Evolutionary conservation across 2,329 filamentous ascomycete species (phyloP).

Genomic region (Epichloe amarillans): DNA sequence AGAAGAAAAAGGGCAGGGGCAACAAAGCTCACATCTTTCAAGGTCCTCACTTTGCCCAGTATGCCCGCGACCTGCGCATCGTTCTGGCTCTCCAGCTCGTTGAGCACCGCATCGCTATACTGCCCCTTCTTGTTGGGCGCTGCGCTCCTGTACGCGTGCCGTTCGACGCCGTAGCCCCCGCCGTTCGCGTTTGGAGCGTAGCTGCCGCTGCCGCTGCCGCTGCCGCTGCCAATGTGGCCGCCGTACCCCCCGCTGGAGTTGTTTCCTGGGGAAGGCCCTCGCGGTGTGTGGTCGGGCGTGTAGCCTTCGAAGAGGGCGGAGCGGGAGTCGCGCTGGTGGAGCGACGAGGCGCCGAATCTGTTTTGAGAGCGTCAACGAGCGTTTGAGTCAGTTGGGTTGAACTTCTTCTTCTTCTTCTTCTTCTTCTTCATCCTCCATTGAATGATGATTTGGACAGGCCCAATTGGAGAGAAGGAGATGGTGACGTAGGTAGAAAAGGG

Average conservation of each 20-base stretch:
- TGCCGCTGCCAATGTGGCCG: constrained; percentile 4
- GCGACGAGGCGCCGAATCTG: constrained; percentile 54
- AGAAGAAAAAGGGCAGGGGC: not conserved
- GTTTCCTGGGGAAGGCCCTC: constrained; percentile 20
- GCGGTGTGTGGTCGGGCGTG: constrained; percentile 31
- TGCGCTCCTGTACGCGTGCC: constrained; percentile 44
- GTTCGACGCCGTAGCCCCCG: constrained; percentile 13
- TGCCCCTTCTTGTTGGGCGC: constrained; percentile 73
- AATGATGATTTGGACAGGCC: not conserved
- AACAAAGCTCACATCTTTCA: constrained; percentile 63
- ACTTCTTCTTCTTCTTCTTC: too few relatives aligned
- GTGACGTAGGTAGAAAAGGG: not conserved
- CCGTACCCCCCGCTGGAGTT: constrained; percentile 18
- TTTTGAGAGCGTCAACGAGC: too few relatives aligned
- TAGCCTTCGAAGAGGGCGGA: constrained; percentile 67
- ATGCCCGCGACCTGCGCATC: constrained; percentile 84
- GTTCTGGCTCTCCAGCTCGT: constrained; percentile 92
- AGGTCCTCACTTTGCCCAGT: constrained; percentile 71
- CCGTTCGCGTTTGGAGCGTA: constrained; percentile 27
- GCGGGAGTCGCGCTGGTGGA: constrained; percentile 62
- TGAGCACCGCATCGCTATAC: constrained; percentile 83
- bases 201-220: constrained; percentile 15
- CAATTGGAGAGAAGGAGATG: not conserved
- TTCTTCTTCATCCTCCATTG: not conserved
- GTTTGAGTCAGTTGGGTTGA: too few relatives aligned